These are phyloP conservation scores for Colletotrichum eremochloae DNA, from an alignment of 2,329 filamentous ascomycete genomes.

Conservation along the genomic window DNA sequence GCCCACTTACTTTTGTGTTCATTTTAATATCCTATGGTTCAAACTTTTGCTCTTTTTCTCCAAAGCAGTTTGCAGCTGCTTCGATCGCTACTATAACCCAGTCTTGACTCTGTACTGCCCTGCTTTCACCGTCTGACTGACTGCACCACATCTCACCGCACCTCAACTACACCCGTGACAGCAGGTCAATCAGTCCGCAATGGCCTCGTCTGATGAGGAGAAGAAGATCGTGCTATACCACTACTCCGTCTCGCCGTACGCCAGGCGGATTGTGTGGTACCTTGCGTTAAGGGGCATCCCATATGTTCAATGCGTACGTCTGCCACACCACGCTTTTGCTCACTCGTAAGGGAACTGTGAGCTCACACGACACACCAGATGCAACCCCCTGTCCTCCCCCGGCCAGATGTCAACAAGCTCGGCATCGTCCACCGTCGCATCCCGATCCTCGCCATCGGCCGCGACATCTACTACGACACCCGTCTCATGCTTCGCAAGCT, in stretches of 20 bases:
- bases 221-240: slow-evolving; percentile 71
- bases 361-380: slow-evolving; percentile 56
- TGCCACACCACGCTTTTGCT: too few relatives aligned
- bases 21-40: too few relatives aligned
- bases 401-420: slow-evolving; percentile 72
- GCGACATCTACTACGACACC: slow-evolving; percentile 78
- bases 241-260: slow-evolving; percentile 75
- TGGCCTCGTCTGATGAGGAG: slow-evolving; percentile 22
- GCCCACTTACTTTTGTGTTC: neutral
- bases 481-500: slow-evolving; percentile 76
- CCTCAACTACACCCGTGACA: neutral
- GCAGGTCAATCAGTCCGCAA: neutral
- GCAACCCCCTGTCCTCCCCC: slow-evolving; percentile 76
- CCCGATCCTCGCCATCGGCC: slow-evolving; percentile 74
- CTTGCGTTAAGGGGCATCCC: slow-evolving; percentile 74
- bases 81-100: neutral
- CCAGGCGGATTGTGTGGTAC: slow-evolving; percentile 75
- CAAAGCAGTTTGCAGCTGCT: neutral
- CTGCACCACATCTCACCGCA: neutral
- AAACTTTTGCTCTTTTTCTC: neutral
- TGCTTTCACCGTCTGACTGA: neutral
- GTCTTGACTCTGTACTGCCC: neutral
- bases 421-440: slow-evolving; percentile 78
- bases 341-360: neutral
- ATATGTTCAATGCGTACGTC: slow-evolving; percentile 76